A percentile compares a stretch with the other conserved stretches of the same genome.
Conservation (phyloP, 345 rosid species). For the Sisymbrium altissimum region DNA sequence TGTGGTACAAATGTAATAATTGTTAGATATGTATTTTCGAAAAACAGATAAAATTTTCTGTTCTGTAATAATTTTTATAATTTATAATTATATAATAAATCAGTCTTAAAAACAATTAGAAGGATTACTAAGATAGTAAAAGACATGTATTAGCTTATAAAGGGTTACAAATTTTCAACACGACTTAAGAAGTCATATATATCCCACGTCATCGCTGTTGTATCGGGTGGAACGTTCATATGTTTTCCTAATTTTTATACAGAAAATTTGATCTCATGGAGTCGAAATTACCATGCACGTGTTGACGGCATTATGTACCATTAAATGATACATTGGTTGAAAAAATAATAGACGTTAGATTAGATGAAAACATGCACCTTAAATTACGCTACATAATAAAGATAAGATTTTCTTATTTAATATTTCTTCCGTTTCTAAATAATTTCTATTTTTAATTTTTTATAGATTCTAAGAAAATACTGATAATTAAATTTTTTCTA, state of each 20-base stretch:
- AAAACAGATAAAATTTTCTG: no score
- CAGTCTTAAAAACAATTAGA: no score
- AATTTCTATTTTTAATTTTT: no score
- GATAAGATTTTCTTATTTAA: no score
- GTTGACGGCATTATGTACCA: neutral
- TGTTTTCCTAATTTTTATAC: conserved; percentile 3
- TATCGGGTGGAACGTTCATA: conserved; percentile 19
- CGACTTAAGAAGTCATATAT: conserved; percentile 1
- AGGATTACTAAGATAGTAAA: conserved; percentile 23
- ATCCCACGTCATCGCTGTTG: neutral
- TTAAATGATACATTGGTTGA: neutral
- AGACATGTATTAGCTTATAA: neutral
- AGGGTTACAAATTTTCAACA: neutral
- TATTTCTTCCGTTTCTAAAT: no score
- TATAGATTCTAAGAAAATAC: no score
- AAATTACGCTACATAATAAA: neutral
- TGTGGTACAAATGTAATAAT: no score
- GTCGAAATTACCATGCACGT: conserved; percentile 1
- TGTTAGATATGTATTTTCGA: no score
- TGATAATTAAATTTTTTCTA: no score
- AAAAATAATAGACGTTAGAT: neutral
- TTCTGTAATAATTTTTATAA: no score
- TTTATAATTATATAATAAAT: no score
- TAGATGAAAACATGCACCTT: neutral
- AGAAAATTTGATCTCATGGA: neutral